These are phyloP conservation scores for Skeletonema marinoi DNA, from an alignment of 108 stramenopile genomes.

Conservation along the genomic window DNA sequence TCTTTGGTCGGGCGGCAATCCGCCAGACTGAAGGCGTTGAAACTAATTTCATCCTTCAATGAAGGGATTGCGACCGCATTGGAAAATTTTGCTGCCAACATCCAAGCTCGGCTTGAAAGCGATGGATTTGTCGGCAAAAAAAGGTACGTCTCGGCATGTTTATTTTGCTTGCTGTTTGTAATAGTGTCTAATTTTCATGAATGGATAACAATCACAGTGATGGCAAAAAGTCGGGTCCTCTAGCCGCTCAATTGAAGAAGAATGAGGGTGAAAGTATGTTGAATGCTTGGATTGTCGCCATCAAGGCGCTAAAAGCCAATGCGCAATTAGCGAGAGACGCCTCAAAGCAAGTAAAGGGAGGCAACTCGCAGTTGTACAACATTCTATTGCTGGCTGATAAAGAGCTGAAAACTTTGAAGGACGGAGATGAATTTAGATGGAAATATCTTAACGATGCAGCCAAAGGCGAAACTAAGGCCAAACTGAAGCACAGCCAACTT, in stretches of 20 bases:
- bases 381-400: conserved; percentile 44
- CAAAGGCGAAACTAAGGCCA: conserved; percentile 57
- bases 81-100: conserved; percentile 24
- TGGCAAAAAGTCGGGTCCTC: conserved; percentile 12
- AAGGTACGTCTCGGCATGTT: conserved; percentile 10
- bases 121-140: conserved; percentile 32
- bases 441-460: conserved; percentile 77
- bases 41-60: conserved; percentile 48
- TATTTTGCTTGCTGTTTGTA: conserved; percentile 7
- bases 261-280: conserved; percentile 37
- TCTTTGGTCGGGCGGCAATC: conserved; percentile 41
- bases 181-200: background rate
- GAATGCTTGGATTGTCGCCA: conserved; percentile 41
- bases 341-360: conserved; percentile 34
- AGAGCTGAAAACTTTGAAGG: conserved; percentile 50
- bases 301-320: conserved; percentile 43
- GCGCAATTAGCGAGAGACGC: conserved; percentile 41
- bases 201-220: conserved; percentile 1
- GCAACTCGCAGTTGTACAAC: conserved; percentile 46
- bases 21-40: conserved; percentile 48
- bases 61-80: conserved; percentile 42
- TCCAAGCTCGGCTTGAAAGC: conserved; percentile 17
- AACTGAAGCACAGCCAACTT: conserved; percentile 54
- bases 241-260: conserved; percentile 22
- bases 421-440: conserved; percentile 66